Evolutionary conservation across 306 rosid genomes (phyloP).

Genomic region (Prunus mongolica): DNA sequence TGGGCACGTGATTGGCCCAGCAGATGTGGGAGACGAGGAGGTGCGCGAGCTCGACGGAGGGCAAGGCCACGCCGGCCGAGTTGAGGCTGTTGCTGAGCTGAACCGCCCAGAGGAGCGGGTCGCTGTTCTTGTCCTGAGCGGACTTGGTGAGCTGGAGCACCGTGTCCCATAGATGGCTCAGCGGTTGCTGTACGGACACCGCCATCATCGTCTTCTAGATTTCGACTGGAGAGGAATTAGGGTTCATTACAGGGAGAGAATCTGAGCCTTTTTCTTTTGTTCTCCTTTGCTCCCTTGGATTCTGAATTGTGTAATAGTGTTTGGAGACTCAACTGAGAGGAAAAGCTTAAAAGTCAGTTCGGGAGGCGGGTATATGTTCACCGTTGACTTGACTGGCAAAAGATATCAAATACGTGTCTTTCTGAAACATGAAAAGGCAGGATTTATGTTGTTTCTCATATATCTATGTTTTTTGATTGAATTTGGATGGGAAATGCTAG

Average conservation of each 20-base stretch:
- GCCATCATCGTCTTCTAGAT: constrained; percentile 24
- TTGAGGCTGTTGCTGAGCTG: constrained; percentile 41
- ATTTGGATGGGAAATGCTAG: too few relatives aligned
- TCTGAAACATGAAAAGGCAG: not conserved
- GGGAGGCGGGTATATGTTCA: not conserved
- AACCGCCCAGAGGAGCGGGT: constrained; percentile 63
- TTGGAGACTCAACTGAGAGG: not conserved
- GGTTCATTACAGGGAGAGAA: not conserved
- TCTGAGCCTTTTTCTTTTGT: not conserved
- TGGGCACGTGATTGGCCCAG: constrained; percentile 63
- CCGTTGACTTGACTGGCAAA: not conserved
- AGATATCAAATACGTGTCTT: not conserved
- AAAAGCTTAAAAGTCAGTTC: not conserved
- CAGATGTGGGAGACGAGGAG: constrained; percentile 73
- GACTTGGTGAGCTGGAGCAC: constrained; percentile 57
- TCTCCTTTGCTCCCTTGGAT: not conserved
- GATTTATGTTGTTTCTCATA: too few relatives aligned
- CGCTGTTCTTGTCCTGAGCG: constrained; percentile 53
- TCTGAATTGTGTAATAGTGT: not conserved
- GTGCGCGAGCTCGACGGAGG: constrained; percentile 76
- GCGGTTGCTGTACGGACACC: constrained; percentile 28
- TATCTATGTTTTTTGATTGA: too few relatives aligned
- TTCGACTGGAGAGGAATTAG: not conserved
- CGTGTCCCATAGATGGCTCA: constrained; percentile 44
- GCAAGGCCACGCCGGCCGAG: constrained; percentile 49